Evolutionary conservation across 129 eudicot species (phyloP), one percentile per base, ranked within the genome.

Genomic region (Flaveria sonorensis): DNA sequence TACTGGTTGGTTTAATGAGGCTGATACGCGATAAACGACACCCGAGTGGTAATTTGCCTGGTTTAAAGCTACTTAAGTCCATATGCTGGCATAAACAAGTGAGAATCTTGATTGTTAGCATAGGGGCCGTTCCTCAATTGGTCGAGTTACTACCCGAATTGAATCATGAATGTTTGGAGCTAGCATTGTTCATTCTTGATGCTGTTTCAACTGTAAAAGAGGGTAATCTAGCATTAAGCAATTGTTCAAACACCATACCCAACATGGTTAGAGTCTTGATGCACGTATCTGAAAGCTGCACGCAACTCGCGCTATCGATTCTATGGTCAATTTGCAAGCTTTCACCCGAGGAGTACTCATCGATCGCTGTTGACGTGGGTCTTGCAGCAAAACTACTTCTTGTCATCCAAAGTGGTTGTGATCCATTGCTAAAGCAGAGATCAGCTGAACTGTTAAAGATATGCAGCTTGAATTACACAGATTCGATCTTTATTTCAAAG

Each of bases 1-100:
- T 81, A 48, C 52, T 81, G 68, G 81, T 81, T 50, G 85, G 72
- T 4, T 26, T 81, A 43, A 69, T 81, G 81, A 70, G 85, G 40
- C 43, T 81, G 24, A 63, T 81, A 6, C 71, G 72, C 32, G 85
- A 81, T 70, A 76, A 10, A 26, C 57, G 66, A 51, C 76, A 70
- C 62, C 70, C 81, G 18, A 76, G 10, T n/a, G 85, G 85, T 14
- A 61, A 43, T 16, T 24, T 81, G 3, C 69, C 73, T 7, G 81
- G 81, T 2, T 66, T 66, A 66, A 39, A 16, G 48, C 26, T 66
- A 3, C 51, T 66, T 19, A 66, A 39, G n/a, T 66, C 71, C 8
- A 32, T 66, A 39, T 66, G 50, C 15, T 66, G 50, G 48, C 51
- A 66, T 40, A 39, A 39, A 7, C 71, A 66, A 66, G 71, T 40